Evolutionary conservation across 176 grass and related monocot genomes (phyloP).

Genomic region (Phyllostachys edulis): DNA sequence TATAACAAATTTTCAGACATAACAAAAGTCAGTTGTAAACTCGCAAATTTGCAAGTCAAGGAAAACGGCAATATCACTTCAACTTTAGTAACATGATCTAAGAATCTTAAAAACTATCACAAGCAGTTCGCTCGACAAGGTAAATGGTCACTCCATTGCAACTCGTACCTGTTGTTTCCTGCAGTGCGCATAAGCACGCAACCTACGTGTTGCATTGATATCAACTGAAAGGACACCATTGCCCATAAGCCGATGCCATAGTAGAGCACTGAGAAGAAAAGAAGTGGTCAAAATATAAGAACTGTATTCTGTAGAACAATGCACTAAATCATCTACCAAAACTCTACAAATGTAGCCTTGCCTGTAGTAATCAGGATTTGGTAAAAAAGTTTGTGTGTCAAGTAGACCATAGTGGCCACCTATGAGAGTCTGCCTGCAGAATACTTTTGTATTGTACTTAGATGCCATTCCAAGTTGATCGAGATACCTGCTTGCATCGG

Average conservation of each 20-base stretch:
- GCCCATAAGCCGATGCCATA: conserved; percentile 83
- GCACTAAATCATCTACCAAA: neutral
- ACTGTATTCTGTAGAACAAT: neutral
- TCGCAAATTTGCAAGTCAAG: neutral
- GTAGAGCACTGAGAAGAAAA: conserved; percentile 53
- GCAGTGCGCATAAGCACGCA: conserved; percentile 80
- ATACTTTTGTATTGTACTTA: conserved; percentile 69
- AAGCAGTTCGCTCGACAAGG: neutral
- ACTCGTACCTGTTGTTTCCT: conserved; percentile 43
- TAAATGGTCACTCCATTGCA: neutral
- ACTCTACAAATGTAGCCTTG: conserved; percentile 20
- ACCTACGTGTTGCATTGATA: conserved; percentile 35
- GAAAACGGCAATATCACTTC: neutral
- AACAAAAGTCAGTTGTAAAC: neutral
- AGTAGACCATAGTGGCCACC: conserved; percentile 78
- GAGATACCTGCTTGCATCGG: conserved; percentile 52
- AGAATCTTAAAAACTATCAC: neutral
- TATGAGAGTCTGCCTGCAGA: conserved; percentile 74
- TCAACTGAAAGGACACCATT: conserved; percentile 76
- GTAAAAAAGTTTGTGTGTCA: conserved; percentile 60
- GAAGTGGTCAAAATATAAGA: neutral
- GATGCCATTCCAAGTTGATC: conserved; percentile 86
- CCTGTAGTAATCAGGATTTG: conserved; percentile 88
- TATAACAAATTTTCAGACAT: neutral
- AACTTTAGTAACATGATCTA: neutral